phyloP scores from a whole-genome alignment of 768 basidiomycete genomes.

The Mycena rebaudengoi region DNA sequence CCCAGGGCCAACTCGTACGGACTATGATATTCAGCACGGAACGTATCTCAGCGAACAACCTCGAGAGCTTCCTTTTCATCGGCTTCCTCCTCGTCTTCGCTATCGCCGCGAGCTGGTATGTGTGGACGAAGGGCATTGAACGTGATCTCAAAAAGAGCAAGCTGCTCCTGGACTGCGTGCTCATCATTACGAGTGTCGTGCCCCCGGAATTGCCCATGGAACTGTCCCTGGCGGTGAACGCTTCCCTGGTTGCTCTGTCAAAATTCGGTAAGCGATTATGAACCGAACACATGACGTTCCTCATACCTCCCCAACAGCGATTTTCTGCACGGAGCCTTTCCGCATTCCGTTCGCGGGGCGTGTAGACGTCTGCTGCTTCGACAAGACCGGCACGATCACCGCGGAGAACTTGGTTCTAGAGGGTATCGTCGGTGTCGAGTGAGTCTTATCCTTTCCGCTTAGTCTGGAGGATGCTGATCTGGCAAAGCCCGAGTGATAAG shows the following conservation, averaged over 20 bases:
- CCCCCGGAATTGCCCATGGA: conserved; percentile 99
- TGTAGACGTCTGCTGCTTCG: conserved; percentile 98
- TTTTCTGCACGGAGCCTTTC: conserved; percentile 99
- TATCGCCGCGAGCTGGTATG: conserved; percentile 97
- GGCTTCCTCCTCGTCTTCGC: conserved; percentile 98
- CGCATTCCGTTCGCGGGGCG: conserved; percentile 95
- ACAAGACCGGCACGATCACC: conserved; percentile 99
- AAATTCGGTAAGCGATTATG: conserved; percentile 76
- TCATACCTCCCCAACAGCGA: conserved; percentile 61
- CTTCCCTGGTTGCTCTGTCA: conserved; percentile 89
- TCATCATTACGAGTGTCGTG: conserved; percentile 97
- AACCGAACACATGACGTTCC: neutral
- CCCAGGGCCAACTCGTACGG: conserved; percentile 95
- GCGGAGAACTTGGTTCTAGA: conserved; percentile 95
- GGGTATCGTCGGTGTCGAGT: conserved; percentile 93
- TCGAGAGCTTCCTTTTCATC: conserved; percentile 96
- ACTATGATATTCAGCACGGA: conserved; percentile 99
- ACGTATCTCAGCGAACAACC: conserved; percentile 94
- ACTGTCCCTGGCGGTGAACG: conserved; percentile 94
- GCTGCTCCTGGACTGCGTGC: conserved; percentile 91
- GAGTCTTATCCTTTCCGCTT: conserved; percentile 39
- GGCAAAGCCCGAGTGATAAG: conserved; percentile 63
- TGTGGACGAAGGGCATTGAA: conserved; percentile 97
- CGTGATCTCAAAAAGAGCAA: conserved; percentile 94
- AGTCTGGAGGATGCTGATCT: conserved; percentile 18